Conservation (phyloP, 2,329 filamentous ascomycete species). For the Penicillium janthinellum region DNA sequence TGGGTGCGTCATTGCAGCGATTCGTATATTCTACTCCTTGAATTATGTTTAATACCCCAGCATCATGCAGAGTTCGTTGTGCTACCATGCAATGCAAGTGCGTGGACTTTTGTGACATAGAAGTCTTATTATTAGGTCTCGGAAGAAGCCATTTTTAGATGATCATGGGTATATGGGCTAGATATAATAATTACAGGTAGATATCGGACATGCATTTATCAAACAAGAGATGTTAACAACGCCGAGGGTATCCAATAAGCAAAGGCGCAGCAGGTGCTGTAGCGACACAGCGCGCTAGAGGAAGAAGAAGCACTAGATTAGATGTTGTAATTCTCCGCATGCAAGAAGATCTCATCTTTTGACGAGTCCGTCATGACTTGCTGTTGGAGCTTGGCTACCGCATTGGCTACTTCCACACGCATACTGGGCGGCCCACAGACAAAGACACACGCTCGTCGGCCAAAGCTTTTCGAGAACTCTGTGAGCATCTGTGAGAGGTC, state of each 20-base stretch:
- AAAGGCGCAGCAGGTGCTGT: not conserved
- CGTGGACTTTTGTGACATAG: not conserved
- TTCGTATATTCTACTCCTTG: not conserved
- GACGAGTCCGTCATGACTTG: constrained; percentile 77
- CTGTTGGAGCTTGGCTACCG: constrained; percentile 78
- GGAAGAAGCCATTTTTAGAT: not conserved
- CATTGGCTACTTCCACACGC: constrained; percentile 83
- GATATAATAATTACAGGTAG: not conserved
- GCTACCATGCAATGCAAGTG: not conserved
- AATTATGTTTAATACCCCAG: constrained; percentile 18
- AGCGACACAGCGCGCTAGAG: not conserved
- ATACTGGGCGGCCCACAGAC: constrained; percentile 88
- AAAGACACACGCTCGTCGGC: constrained; percentile 81
- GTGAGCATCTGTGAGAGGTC: constrained; percentile 84
- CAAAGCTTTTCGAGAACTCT: constrained; percentile 79
- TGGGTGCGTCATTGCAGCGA: constrained; percentile 5
- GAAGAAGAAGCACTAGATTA: constrained; percentile 45
- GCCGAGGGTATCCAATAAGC: constrained; percentile 22
- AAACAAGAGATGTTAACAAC: constrained; percentile 3
- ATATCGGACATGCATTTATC: constrained; percentile 5
- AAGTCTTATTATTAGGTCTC: not conserved
- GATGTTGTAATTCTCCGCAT: constrained; percentile 92
- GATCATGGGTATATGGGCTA: not conserved
- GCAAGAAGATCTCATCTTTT: constrained; percentile 87
- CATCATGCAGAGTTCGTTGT: not conserved